Conservation (phyloP, 2,329 filamentous ascomycete species). For the Paecilomyces dactylethromorphus region DNA sequence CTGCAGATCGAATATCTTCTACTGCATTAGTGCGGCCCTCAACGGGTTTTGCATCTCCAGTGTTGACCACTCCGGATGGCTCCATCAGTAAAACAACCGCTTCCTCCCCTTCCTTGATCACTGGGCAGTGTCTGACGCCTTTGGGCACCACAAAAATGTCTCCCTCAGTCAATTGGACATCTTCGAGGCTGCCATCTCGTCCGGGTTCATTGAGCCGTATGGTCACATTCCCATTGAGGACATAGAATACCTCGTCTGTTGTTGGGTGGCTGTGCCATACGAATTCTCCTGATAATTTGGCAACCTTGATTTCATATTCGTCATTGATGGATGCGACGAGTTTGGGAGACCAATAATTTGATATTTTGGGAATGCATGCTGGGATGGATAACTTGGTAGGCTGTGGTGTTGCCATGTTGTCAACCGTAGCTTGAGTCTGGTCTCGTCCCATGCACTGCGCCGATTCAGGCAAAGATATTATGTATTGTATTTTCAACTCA, state of each 20-base stretch:
- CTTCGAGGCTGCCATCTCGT: not conserved
- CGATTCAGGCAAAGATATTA: too few species aligned
- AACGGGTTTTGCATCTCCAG: slow-evolving; percentile 2
- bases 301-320: slow-evolving; percentile 14
- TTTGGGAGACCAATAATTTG: not conserved
- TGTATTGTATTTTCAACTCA: too few species aligned
- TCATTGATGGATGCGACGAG: not conserved
- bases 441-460: too few species aligned
- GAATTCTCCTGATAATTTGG: slow-evolving; percentile 34
- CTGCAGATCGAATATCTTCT: not conserved
- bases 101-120: slow-evolving; percentile 18
- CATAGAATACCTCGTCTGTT: slow-evolving; percentile 38
- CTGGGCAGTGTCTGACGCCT: slow-evolving; percentile 32
- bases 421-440: not conserved
- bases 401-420: not conserved
- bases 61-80: slow-evolving; percentile 8
- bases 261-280: slow-evolving; percentile 37
- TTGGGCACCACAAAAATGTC: not conserved
- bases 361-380: not conserved
- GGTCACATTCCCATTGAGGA: slow-evolving; percentile 27
- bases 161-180: not conserved
- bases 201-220: slow-evolving; percentile 26
- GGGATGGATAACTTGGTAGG: not conserved
- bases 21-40: not conserved
- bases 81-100: slow-evolving; percentile 35